Evolutionary conservation across 2,329 filamentous ascomycete genomes (phyloP).

Genomic region (Didymellaceae sp.): DNA sequence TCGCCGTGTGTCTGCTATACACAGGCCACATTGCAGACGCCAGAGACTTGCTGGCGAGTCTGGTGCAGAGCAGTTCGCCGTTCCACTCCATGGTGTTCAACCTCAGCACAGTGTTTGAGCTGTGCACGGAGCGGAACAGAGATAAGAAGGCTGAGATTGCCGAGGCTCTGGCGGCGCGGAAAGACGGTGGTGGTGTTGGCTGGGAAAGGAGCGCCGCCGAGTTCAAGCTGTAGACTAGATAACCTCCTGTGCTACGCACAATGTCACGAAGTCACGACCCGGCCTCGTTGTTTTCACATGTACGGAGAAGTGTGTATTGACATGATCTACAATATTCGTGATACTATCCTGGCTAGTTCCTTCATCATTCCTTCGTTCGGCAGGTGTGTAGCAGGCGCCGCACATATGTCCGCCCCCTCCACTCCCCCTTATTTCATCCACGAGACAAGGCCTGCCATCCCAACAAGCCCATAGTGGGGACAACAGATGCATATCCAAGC

Average conservation of each 20-base stretch:
- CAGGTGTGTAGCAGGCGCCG: too few species aligned
- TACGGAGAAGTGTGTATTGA: not conserved
- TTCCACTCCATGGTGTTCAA: slow-evolving; percentile 90
- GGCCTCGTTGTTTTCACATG: too few species aligned
- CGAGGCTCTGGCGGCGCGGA: slow-evolving; percentile 69
- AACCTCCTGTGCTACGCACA: not conserved
- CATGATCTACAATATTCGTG: slow-evolving; percentile 3
- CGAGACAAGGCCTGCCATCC: too few species aligned
- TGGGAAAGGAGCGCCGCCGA: slow-evolving; percentile 76
- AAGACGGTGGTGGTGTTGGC: slow-evolving; percentile 60
- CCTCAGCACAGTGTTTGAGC: slow-evolving; percentile 86
- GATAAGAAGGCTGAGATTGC: slow-evolving; percentile 74
- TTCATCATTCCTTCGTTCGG: too few species aligned
- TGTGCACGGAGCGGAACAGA: slow-evolving; percentile 79
- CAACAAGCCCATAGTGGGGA: too few species aligned
- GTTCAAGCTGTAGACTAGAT: slow-evolving; percentile 70
- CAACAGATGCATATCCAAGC: slow-evolving; percentile 7
- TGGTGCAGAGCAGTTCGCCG: slow-evolving; percentile 63
- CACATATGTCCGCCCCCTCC: too few species aligned
- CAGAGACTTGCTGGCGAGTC: slow-evolving; percentile 67
- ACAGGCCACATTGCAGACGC: slow-evolving; percentile 72
- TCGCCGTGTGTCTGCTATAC: slow-evolving; percentile 85
- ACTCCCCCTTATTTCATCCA: too few species aligned
- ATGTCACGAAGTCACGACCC: not conserved
- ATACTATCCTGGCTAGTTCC: not conserved